Evolutionary conservation across 108 stramenopile species (phyloP), one percentile per base, ranked within the genome.

Genomic region (Tribonema minus): DNA sequence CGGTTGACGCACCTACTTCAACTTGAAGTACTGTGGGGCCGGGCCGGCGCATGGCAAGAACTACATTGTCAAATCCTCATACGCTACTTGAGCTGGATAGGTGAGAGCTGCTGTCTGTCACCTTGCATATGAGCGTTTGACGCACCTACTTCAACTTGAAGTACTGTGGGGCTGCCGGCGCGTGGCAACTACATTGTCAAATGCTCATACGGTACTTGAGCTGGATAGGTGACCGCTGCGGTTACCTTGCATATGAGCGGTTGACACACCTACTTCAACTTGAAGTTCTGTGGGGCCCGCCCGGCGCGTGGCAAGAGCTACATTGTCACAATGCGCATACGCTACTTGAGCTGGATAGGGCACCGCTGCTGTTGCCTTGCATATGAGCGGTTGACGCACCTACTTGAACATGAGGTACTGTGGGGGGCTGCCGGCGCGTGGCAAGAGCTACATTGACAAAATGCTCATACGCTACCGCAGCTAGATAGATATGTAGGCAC

Each of bases 51-150:
- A 84, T 12, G 86, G 86, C 31, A 86, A 86, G 40, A 79, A 68
- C 38, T 86, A 86, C 40, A 76, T 86, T 40, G 86, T 86, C 7
- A 86, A 86, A 86, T 86, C 84, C 72, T 86, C 40, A 78, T 83
- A 9, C 72, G 86, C 25, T 86, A 86, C 39, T 61, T 86, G 37
- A 77, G 38, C 32, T 86, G 85, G 85, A 82, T 54, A 27, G 71
- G 71, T 72, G 75, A 9, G 66, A 4, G 61, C 15, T 6, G 6
- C 15, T 6, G 71, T 9, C 15, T 9, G 9, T 46, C 41, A 46
- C 9, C 9, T 6, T 46, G 41, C 15, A 46, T 46, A 12, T 46
- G n/a, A n/a, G n/a, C n/a, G n/a, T n/a, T n/a, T n/a, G n/a, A n/a
- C n/a, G n/a, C n/a, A n/a, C n/a, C n/a, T n/a, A n/a, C n/a, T n/a